phyloP scores from a whole-genome alignment of 202 grass and related monocot genomes.

The Dendrocalamus latiflorus region DNA sequence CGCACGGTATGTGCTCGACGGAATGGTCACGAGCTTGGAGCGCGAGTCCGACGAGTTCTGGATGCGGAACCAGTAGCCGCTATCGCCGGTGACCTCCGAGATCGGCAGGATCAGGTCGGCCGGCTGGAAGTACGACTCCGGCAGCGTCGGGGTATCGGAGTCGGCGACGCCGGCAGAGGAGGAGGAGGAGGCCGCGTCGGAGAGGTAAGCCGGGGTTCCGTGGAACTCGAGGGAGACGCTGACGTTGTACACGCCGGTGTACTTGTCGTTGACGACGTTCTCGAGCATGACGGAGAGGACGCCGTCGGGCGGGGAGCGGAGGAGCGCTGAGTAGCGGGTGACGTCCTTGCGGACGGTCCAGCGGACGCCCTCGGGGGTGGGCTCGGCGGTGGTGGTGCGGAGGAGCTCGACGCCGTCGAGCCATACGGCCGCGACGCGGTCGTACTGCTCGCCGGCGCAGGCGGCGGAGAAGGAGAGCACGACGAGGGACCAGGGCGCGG shows the following conservation, averaged over 20 bases:
- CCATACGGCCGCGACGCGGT: conserved; percentile 85
- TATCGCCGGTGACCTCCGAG: conserved; percentile 29
- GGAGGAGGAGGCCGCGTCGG: neutral
- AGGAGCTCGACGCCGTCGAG: conserved; percentile 78
- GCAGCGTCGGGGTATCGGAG: neutral
- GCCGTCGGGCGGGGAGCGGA: conserved; percentile 43
- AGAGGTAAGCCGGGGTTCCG: conserved; percentile 18
- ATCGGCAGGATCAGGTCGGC: conserved; percentile 74
- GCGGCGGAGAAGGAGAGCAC: conserved; percentile 68
- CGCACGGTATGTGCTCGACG: conserved; percentile 64
- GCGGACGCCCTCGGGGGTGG: conserved; percentile 53
- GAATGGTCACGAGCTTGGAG: conserved; percentile 41
- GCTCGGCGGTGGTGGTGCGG: conserved; percentile 85
- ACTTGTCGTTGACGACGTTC: conserved; percentile 77
- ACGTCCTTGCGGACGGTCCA: conserved; percentile 83
- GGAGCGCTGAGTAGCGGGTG: conserved; percentile 52
- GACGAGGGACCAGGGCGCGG: conserved; percentile 62
- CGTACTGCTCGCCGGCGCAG: conserved; percentile 78
- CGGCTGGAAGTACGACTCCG: conserved; percentile 33
- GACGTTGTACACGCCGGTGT: conserved; percentile 74
- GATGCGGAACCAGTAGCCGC: conserved; percentile 85
- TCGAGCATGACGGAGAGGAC: conserved; percentile 81
- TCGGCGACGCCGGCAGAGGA: neutral
- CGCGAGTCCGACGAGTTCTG: conserved; percentile 47
- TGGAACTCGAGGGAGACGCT: conserved; percentile 69